Evolutionary conservation across 768 basidiomycete species (phyloP).

Genomic region (Mycena vitilis): DNA sequence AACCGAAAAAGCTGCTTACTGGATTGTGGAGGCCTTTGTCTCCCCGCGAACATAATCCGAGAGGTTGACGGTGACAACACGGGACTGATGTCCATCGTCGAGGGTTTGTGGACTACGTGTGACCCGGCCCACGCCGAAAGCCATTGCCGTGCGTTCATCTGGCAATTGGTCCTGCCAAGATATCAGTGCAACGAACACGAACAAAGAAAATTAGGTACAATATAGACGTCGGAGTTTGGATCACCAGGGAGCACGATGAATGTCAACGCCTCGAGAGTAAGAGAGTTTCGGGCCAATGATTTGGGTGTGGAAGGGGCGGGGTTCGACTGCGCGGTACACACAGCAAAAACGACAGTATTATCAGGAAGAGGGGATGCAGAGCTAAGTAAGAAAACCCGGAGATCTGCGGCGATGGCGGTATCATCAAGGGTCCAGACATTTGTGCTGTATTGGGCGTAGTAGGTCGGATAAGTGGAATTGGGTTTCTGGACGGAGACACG

Average conservation of each 20-base stretch:
- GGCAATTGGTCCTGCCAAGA: background rate
- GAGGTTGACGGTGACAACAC: background rate
- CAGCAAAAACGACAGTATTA: background rate
- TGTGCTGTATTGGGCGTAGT: background rate
- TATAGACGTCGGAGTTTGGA: background rate
- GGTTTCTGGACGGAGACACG: background rate
- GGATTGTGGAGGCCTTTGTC: background rate
- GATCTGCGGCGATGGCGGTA: background rate
- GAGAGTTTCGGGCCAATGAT: background rate
- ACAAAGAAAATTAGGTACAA: background rate
- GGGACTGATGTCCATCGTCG: background rate
- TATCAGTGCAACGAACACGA: background rate
- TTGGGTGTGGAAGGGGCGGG: background rate
- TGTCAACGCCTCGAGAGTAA: background rate
- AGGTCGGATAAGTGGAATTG: background rate
- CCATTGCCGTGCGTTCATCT: background rate
- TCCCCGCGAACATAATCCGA: background rate
- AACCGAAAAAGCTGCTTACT: background rate
- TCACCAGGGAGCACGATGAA: background rate
- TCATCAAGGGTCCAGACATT: background rate
- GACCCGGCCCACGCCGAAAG: background rate
- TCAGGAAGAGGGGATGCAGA: background rate
- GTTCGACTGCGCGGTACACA: background rate
- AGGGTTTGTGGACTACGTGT: background rate
- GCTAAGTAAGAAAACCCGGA: background rate